These are phyloP conservation scores for Claviceps quebecensis DNA, from an alignment of 2,329 filamentous ascomycete genomes.

Conservation along the genomic window DNA sequence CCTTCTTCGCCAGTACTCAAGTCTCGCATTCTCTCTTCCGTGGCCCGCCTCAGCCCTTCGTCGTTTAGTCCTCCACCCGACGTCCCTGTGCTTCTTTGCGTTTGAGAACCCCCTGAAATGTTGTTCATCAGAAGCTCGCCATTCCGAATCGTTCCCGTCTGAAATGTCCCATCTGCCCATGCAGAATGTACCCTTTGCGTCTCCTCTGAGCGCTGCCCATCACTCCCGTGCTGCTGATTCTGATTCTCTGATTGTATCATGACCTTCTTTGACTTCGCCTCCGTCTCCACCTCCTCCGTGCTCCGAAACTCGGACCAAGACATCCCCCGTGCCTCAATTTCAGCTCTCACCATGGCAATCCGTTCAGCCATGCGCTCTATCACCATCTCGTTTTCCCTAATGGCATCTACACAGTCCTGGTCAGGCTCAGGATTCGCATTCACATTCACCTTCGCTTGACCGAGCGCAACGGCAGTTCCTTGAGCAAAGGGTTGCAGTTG, in stretches of 20 bases:
- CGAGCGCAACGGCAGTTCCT: constrained; percentile 22
- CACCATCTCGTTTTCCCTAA: constrained; percentile 56
- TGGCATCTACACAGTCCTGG: constrained; percentile 59
- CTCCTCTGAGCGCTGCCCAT: constrained; percentile 1
- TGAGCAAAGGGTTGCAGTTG: constrained; percentile 57
- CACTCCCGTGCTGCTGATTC: background rate
- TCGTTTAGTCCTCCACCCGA: constrained; percentile 38
- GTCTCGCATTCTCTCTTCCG: constrained; percentile 40
- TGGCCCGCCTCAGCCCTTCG: constrained; percentile 40
- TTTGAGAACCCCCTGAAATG: constrained; percentile 9
- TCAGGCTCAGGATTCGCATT: constrained; percentile 31
- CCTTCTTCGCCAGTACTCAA: constrained; percentile 31
- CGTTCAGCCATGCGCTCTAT: constrained; percentile 54
- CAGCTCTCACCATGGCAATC: constrained; percentile 46
- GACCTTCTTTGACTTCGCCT: constrained; percentile 8
- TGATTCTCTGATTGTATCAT: constrained; percentile 7
- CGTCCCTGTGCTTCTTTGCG: constrained; percentile 3
- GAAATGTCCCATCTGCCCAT: constrained; percentile 51
- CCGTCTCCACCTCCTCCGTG: constrained; percentile 27
- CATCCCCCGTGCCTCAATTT: constrained; percentile 46
- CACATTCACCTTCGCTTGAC: constrained; percentile 6
- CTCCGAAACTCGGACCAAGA: constrained; percentile 44
- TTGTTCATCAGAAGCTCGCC: constrained; percentile 34
- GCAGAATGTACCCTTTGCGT: constrained; percentile 23
- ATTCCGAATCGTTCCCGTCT: constrained; percentile 41